Conservation (phyloP, 2,329 filamentous ascomycete genomes). For the Falciphora oryzae region DNA sequence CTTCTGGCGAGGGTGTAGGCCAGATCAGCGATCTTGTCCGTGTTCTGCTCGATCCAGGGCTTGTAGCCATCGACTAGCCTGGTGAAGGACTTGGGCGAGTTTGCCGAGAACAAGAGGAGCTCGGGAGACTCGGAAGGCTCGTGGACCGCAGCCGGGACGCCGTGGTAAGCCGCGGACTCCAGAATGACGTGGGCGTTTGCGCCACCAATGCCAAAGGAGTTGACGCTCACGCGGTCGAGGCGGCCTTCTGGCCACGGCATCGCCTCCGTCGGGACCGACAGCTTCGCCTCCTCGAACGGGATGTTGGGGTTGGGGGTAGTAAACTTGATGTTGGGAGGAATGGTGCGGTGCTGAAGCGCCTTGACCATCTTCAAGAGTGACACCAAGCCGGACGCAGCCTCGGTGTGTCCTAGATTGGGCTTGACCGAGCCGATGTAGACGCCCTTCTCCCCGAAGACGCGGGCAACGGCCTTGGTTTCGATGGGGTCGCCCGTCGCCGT, state of each 20-base stretch:
- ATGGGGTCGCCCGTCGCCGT: conserved; percentile 37
- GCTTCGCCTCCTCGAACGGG: conserved; percentile 19
- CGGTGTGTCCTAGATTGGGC: conserved; percentile 32
- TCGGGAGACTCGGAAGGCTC: background rate
- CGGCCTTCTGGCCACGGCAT: conserved; percentile 21
- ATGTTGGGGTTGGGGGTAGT: conserved; percentile 25
- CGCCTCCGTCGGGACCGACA: conserved; percentile 21
- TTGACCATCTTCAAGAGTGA: conserved; percentile 28
- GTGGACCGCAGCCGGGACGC: background rate
- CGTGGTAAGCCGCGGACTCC: background rate
- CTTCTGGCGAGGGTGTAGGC: background rate
- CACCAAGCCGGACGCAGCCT: conserved; percentile 27
- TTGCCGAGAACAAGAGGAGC: background rate
- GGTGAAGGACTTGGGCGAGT: background rate
- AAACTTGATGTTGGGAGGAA: conserved; percentile 29
- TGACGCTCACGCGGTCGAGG: conserved; percentile 26
- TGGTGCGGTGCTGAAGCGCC: conserved; percentile 24
- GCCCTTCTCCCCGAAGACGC: conserved; percentile 23
- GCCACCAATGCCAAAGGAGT: conserved; percentile 34
- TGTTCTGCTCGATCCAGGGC: background rate
- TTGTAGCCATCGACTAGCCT: background rate
- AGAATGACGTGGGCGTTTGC: conserved; percentile 29
- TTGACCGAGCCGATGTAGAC: conserved; percentile 24
- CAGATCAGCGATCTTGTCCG: background rate
- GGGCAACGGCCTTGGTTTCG: conserved; percentile 30